phyloP scores from a whole-genome alignment of 2,329 filamentous ascomycete species.

The Orbilia ellipsospora region DNA sequence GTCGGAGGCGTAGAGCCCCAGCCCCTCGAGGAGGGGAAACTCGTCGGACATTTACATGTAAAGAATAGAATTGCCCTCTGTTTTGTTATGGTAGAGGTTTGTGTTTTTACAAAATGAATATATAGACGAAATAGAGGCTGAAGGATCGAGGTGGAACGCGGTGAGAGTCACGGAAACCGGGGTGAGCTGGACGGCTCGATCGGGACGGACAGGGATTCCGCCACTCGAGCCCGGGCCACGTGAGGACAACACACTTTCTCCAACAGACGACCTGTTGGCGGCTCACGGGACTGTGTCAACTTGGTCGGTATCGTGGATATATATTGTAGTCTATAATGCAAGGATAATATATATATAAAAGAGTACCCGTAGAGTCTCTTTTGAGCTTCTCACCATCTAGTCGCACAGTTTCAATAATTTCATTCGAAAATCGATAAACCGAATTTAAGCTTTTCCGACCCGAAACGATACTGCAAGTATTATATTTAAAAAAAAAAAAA shows the following conservation, averaged over 20 bases:
- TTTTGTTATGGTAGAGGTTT: not conserved
- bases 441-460: too few relatives aligned
- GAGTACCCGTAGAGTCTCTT: too few relatives aligned
- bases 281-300: slow-evolving; percentile 2
- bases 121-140: not conserved
- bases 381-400: too few relatives aligned
- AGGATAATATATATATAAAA: too few relatives aligned
- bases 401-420: too few relatives aligned
- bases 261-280: slow-evolving; percentile 1
- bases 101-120: not conserved
- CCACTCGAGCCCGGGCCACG: not conserved
- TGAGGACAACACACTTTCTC: slow-evolving; percentile 15
- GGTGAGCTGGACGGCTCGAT: not conserved
- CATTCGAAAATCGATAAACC: too few relatives aligned
- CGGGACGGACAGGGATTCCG: not conserved
- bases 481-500: too few relatives aligned
- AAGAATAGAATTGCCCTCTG: not conserved
- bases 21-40: slow-evolving; percentile 69
- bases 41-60: slow-evolving; percentile 62
- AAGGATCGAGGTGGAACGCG: not conserved
- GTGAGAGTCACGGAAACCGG: too few relatives aligned
- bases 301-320: not conserved
- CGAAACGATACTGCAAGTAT: too few relatives aligned
- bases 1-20: slow-evolving; percentile 70
- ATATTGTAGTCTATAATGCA: too few relatives aligned